Conservation (phyloP, 1,139 yeast species). For the Nakaseomyces uthaithaninus region DNA sequence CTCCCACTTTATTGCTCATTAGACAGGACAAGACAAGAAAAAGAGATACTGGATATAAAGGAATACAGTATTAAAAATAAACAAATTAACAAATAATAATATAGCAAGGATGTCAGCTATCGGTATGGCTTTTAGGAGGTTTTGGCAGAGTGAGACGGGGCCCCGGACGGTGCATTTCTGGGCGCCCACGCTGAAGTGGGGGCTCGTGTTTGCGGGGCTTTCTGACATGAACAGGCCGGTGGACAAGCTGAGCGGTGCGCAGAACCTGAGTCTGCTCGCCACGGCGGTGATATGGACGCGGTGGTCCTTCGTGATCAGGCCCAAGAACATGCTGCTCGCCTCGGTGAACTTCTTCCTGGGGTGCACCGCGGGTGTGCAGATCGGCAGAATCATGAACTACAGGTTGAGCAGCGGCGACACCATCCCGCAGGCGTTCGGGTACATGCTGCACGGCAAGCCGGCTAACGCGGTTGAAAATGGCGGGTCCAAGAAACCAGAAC, state of each 20-base stretch:
- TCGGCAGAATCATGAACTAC: slow-evolving; percentile 59
- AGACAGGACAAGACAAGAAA: too few species aligned
- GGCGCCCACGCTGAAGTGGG: slow-evolving; percentile 57
- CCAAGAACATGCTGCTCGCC: slow-evolving; percentile 80
- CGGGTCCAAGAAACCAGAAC: slow-evolving; percentile 5
- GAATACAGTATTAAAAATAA: too few species aligned
- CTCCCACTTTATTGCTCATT: too few species aligned
- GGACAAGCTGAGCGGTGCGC: slow-evolving; percentile 85
- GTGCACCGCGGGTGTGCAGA: slow-evolving; percentile 79
- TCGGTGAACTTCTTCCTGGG: slow-evolving; percentile 93
- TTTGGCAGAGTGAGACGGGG: slow-evolving; percentile 81
- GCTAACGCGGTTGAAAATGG: background rate
- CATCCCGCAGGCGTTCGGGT: slow-evolving; percentile 45
- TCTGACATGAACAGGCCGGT: slow-evolving; percentile 85
- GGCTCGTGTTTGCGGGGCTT: slow-evolving; percentile 82
- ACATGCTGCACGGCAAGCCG: slow-evolving; percentile 44
- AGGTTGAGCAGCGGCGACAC: slow-evolving; percentile 48
- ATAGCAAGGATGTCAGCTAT: slow-evolving; percentile 40
- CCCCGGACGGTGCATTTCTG: slow-evolving; percentile 94
- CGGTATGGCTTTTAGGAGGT: slow-evolving; percentile 45
- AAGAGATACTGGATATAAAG: too few species aligned
- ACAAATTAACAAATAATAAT: slow-evolving; percentile 16
- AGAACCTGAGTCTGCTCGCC: slow-evolving; percentile 74
- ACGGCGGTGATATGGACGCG: slow-evolving; percentile 98
- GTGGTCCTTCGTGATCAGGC: slow-evolving; percentile 92